Conservation (phyloP, 75 land plant species). For the Isoetes taiwanensis region DNA sequence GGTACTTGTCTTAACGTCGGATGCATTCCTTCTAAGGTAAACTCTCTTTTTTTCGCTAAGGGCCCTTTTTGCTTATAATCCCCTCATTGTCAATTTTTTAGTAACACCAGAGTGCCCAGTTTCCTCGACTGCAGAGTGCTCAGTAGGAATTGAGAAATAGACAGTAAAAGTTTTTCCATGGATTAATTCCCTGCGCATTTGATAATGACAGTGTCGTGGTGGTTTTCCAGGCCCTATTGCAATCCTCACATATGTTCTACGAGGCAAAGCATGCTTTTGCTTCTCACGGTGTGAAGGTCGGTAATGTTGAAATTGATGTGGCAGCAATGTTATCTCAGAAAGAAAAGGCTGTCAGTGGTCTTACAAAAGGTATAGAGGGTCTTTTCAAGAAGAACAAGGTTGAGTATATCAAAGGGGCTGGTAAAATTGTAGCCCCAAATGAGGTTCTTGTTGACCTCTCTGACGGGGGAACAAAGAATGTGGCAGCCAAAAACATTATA, state of each 20-base stretch:
- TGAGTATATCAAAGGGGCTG: slow-evolving; percentile 79
- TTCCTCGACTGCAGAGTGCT: neutral
- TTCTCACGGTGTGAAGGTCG: slow-evolving; percentile 72
- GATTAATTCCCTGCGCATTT: too few relatives aligned
- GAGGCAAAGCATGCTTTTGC: slow-evolving; percentile 85
- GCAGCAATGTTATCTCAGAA: slow-evolving; percentile 91
- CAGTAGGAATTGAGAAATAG: too few relatives aligned
- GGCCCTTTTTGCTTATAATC: neutral
- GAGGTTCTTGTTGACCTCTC: slow-evolving; percentile 62
- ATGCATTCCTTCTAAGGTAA: slow-evolving; percentile 94
- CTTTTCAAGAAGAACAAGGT: slow-evolving; percentile 97
- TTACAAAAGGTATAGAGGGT: slow-evolving; percentile 85
- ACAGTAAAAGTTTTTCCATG: too few relatives aligned
- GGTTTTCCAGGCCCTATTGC: slow-evolving; percentile 62
- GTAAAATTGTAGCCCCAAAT: slow-evolving; percentile 62
- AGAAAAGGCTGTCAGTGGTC: slow-evolving; percentile 66
- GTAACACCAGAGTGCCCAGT: neutral
- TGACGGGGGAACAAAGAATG: slow-evolving; percentile 51
- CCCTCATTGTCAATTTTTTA: neutral
- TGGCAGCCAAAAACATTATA: slow-evolving; percentile 76
- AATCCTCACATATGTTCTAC: slow-evolving; percentile 88
- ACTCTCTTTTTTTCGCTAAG: neutral
- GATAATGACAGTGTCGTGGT: too few relatives aligned
- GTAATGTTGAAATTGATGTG: slow-evolving; percentile 58
- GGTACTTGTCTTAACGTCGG: slow-evolving; percentile 97